Evolutionary conservation across 306 rosid genomes (phyloP).

Genomic region (Rosa persica): DNA sequence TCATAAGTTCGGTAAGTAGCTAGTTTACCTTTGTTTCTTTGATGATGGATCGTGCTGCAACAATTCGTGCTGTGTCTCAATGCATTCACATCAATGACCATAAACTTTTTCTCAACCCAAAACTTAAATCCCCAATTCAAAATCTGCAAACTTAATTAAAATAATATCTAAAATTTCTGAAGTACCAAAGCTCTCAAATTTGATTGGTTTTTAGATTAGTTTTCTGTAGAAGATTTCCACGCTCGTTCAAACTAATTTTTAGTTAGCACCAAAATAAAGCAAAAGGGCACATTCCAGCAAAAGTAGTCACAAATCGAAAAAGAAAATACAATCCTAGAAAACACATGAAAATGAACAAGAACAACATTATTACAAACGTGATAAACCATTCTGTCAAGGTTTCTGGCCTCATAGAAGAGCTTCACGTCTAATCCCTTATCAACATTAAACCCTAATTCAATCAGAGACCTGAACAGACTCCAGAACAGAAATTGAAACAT

Average conservation of each 20-base stretch:
- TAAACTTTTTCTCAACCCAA: no score
- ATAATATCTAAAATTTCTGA: constrained; percentile 29
- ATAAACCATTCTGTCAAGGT: constrained; percentile 87
- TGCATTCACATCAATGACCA: no score
- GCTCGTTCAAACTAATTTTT: no score
- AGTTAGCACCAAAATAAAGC: no score
- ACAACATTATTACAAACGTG: neutral
- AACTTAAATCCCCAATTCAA: no score
- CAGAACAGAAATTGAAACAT: neutral
- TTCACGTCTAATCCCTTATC: constrained; percentile 71
- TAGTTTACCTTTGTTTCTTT: constrained; percentile 59
- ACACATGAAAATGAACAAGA: neutral
- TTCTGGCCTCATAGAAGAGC: constrained; percentile 81
- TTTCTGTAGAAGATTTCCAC: no score
- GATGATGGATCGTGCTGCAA: neutral
- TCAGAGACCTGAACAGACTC: constrained; percentile 84
- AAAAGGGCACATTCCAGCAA: no score
- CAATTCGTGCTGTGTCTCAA: no score
- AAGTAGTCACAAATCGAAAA: constrained; percentile 18
- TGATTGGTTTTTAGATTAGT: no score
- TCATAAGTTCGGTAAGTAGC: constrained; percentile 45
- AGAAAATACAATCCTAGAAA: neutral
- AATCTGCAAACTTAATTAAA: no score
- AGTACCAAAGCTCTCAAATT: no score
- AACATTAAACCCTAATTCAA: constrained; percentile 76